Base-by-base conservation (phyloP, 2,329 filamentous ascomycete genomes). In the Beauveria rudraprayagi region DNA sequence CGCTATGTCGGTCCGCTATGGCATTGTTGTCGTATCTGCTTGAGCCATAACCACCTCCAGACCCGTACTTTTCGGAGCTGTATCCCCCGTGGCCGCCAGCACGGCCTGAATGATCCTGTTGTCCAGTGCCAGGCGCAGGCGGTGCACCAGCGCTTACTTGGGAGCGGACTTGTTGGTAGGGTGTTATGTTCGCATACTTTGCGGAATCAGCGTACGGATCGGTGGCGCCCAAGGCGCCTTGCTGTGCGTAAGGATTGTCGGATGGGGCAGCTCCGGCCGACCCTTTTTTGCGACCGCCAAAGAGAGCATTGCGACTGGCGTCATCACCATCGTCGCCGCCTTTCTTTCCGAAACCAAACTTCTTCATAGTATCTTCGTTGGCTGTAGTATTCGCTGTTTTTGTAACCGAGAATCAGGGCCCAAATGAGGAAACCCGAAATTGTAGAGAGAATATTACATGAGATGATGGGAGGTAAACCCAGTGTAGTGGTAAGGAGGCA, bases 331-430 rank as follows among this genome's bases (percentile, higher is more conserved):
- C 80, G 58, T 79, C 76, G 54, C 70, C 72, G 56, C 71, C 72
- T 69, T 83, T 85, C 73, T 80, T 84, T 65, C 82, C 77, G 65
- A 85, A 80, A 54, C 81, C 80, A 66, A 86, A 84, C 67, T 82
- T 84, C 75, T 80, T 83, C 84, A 87, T 87, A 24, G 9, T 52
- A 37, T 30, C 19, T 26, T 51, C 47, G 56, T 43, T 22, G 30
- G 46, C 17, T 24, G 17, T 50, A 3, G n/a, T 43, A 3, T 44
- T 44, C 47, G 37, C 17, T 44, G 47, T 22, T 34, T 22, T 17
- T 24, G 47, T 30, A n/a, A 14, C 3, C n/a, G 30, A 41, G 30
- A 24, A 22, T 10, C 3, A 52, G n/a, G 5, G 5, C 34, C 24
- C 6, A 16, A 17, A 44, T 26, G 34, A n/a, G 48, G 5, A 30